A percentile compares a stretch with the other conserved stretches of the same genome.
Evolutionary conservation across 2,329 filamentous ascomycete genomes (phyloP).

Genomic region (Sporothrix curviconia): DNA sequence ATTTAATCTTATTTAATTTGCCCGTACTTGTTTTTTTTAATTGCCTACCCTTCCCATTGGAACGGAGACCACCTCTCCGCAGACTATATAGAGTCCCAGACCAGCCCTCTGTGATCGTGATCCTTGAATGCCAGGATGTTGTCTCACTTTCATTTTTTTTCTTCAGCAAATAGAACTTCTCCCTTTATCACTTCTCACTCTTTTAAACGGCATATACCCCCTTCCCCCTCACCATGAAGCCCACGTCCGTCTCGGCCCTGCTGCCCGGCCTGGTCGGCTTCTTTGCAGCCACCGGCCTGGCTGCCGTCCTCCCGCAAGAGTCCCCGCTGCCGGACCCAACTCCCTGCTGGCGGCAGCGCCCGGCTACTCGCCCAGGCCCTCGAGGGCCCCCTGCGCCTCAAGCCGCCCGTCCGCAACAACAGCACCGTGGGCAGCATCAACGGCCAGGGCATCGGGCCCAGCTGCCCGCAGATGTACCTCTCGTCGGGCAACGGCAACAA

Average conservation of each 20-base stretch:
- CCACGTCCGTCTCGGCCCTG: background rate
- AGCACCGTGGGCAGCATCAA: slow-evolving; percentile 52
- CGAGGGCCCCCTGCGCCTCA: slow-evolving; percentile 58
- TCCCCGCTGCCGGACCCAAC: background rate
- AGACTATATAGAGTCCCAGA: no score
- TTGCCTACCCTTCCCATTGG: no score
- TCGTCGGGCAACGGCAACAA: slow-evolving; percentile 41
- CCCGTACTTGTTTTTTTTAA: no score
- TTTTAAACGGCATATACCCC: no score
- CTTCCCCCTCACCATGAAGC: background rate
- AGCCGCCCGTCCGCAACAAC: slow-evolving; percentile 57
- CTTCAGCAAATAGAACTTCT: no score
- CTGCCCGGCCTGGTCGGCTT: background rate
- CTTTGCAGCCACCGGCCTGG: background rate
- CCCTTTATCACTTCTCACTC: no score
- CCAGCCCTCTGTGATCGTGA: no score
- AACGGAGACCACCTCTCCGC: no score
- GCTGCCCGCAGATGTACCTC: slow-evolving; percentile 68
- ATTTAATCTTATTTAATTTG: no score
- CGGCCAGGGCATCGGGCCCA: slow-evolving; percentile 49
- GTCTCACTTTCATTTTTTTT: no score
- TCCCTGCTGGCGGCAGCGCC: no score
- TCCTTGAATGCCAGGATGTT: no score
- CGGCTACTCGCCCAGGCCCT: slow-evolving; percentile 66
- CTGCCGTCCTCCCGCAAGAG: background rate